These are phyloP conservation scores for Pyropia haitanensis DNA, from an alignment of 23 red algal genomes.

Conservation along the genomic window DNA sequence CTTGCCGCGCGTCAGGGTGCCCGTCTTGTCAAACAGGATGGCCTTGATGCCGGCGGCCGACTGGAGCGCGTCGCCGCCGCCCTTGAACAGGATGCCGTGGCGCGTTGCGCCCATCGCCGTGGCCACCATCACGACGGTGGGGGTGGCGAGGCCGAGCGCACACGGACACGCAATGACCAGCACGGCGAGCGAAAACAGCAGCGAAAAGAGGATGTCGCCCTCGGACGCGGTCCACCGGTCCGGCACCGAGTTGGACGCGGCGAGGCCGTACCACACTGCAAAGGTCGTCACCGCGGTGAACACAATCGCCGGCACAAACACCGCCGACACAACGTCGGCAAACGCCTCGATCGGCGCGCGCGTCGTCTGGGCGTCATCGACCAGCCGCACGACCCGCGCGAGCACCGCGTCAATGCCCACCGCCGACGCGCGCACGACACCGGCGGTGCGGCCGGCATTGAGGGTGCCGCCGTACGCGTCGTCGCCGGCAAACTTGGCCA, in stretches of 20 bases:
- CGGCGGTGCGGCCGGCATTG: conserved; percentile 1
- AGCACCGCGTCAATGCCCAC: conserved; percentile 7
- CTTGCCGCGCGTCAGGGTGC: conserved; percentile 30
- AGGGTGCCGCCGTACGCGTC: conserved; percentile 21
- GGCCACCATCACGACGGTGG: conserved; percentile 42
- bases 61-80: conserved; percentile 12
- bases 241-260: not conserved
- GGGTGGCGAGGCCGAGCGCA: conserved; percentile 51
- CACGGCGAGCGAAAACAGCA: conserved; percentile 34
- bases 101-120: conserved; percentile 12
- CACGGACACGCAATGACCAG: conserved; percentile 62
- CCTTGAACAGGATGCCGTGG: conserved; percentile 33
- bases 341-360: conserved; percentile 26
- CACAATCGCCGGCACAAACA: conserved; percentile 34
- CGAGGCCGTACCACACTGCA: conserved; percentile 19
- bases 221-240: conserved; percentile 1
- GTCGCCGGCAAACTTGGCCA: conserved; percentile 9
- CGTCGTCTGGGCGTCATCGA: conserved; percentile 31
- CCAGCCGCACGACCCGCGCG: conserved; percentile 16
- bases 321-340: conserved; percentile 30
- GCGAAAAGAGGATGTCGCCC: conserved; percentile 7
- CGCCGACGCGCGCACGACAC: conserved; percentile 14
- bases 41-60: not conserved
- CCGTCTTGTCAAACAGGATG: conserved; percentile 60
- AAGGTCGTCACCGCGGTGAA: conserved; percentile 5